phyloP scores from a whole-genome alignment of 495 filamentous ascomycete genomes.

The Pseudoneurospora amorphoporcata region DNA sequence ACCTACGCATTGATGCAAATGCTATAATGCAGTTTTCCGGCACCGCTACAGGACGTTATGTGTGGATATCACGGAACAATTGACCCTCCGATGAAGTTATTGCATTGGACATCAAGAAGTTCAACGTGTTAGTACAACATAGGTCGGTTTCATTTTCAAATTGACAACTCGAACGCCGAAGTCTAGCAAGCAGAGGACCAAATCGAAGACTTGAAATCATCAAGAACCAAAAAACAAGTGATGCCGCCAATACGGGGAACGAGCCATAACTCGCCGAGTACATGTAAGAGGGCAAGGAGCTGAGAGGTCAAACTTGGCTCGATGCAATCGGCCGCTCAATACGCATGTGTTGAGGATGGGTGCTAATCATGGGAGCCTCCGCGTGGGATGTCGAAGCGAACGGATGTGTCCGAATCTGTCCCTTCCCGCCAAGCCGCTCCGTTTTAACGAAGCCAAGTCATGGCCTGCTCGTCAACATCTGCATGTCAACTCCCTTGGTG shows the following conservation, averaged over 20 bases:
- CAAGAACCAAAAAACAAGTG: not conserved
- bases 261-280: not conserved
- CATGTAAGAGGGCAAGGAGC: not conserved
- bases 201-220: not conserved
- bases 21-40: not conserved
- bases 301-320: not conserved
- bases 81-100: not conserved
- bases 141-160: not conserved
- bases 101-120: not conserved
- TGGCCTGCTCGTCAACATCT: not conserved
- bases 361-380: constrained; percentile 1
- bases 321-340: not conserved
- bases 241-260: not conserved
- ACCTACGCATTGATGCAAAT: not conserved
- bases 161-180: not conserved
- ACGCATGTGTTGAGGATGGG: not conserved
- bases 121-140: not conserved
- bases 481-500: not conserved
- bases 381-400: constrained; percentile 3
- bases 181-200: not conserved
- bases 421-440: constrained; percentile 3
- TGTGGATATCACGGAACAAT: not conserved
- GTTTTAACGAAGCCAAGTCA: not conserved
- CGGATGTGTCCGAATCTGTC: constrained; percentile 10
- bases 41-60: not conserved